Base-by-base conservation (phyloP, 2,329 filamentous ascomycete genomes). In the Xylariaceae sp. region DNA sequence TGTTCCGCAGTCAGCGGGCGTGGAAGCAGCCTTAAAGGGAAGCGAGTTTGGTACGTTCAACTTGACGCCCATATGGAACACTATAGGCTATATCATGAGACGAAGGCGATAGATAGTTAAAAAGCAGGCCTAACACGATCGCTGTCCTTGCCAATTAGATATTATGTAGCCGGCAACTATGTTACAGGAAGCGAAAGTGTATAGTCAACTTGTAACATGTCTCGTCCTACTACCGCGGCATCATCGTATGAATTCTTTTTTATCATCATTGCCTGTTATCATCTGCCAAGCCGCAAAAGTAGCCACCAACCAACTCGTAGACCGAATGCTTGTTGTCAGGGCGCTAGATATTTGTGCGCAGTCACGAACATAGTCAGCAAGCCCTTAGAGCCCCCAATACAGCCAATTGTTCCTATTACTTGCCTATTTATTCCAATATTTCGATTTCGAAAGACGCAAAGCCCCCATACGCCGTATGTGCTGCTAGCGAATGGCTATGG, bases 401-500 rank as follows among this genome's bases (percentile, higher is more conserved):
- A 8, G 24, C 15, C 18, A 15, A 33, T 8, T n/a, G n/a, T n/a
- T 27, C 16, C 8, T 32, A n/a, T 29, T 6, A 9, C 29, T 35
- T 44, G 35, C 26, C 37, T 15, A 35, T n/a, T 29, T 23, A 16
- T 18, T 30, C n/a, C n/a, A 36, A n/a, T 42, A 18, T 6, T 5
- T 32, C 13, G 18, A 15, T 10, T 20, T 32, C 18, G 13, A 23
- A 36, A 42, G 27, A n/a, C n/a, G n/a, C 42, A 26, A 10, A 39
- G 41, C n/a, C 18, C 10, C 18, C 50, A 43, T 51, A 30, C 51
- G 54, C 50, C 49, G 46, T 53, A 44, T 24, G 43, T 42, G 53
- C 43, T 50, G 33, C 30, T 55, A 56, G 50, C 53, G 56, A 64
- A 57, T 55, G 54, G 50, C 50, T 57, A 51, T 51, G 54, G 49